These are phyloP conservation scores for Silene coronaria DNA, from an alignment of 179 eudicot genomes.

Conservation along the genomic window DNA sequence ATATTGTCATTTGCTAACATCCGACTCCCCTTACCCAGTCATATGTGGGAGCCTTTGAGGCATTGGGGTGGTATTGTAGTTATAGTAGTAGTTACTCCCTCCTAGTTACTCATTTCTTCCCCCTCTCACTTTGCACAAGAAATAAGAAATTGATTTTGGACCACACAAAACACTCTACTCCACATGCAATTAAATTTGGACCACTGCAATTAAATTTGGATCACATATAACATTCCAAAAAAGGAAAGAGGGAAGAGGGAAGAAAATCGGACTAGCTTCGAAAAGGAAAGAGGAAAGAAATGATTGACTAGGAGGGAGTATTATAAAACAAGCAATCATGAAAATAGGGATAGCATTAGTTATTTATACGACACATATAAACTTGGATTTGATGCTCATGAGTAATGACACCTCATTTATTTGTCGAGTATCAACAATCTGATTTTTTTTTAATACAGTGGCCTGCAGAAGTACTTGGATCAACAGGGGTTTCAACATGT, in stretches of 20 bases:
- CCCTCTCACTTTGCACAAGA: too few relatives aligned
- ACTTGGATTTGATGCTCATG: not conserved
- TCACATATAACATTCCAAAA: too few relatives aligned
- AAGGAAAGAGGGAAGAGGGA: too few relatives aligned
- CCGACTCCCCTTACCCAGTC: not conserved
- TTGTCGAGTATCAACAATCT: not conserved
- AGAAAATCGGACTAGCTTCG: too few relatives aligned
- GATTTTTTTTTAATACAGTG: slow-evolving; percentile 40
- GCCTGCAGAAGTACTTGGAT: slow-evolving; percentile 78
- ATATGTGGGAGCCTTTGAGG: not conserved
- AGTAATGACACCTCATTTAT: not conserved
- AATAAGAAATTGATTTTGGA: too few relatives aligned
- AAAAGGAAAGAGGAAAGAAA: too few relatives aligned
- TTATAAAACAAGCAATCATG: not conserved
- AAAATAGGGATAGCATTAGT: not conserved
- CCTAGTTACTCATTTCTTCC: too few relatives aligned
- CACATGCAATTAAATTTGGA: too few relatives aligned
- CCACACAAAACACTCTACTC: too few relatives aligned
- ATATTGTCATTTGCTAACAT: not conserved
- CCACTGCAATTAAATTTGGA: too few relatives aligned
- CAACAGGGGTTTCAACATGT: slow-evolving; percentile 87
- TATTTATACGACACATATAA: not conserved
- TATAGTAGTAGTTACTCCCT: not conserved
- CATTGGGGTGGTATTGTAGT: not conserved
- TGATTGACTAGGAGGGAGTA: too few relatives aligned